phyloP scores from a whole-genome alignment of 148 eudicot genomes.

The Persicaria maculosa region DNA sequence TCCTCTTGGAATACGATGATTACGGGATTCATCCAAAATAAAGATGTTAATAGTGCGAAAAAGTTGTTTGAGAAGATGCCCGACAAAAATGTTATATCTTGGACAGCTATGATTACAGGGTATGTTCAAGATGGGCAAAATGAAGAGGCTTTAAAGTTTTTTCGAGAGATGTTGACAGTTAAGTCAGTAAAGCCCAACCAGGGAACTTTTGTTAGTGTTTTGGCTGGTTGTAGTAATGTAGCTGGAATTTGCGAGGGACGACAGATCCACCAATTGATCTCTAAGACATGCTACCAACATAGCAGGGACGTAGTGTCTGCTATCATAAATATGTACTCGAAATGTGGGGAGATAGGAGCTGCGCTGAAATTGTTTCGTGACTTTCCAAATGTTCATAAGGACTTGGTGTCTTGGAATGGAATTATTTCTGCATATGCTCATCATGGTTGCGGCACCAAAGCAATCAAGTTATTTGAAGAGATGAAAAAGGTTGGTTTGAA shows the following conservation, averaged over 20 bases:
- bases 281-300: constrained; percentile 23
- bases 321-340: constrained; percentile 28
- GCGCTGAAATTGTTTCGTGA: constrained; percentile 23
- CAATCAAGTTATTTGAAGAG: constrained; percentile 24
- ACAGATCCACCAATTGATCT: constrained; percentile 31
- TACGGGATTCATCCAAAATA: constrained; percentile 23
- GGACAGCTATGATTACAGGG: constrained; percentile 33
- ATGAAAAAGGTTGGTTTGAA: constrained; percentile 18
- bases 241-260: constrained; percentile 27
- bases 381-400: constrained; percentile 14
- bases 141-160: constrained; percentile 27
- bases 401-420: constrained; percentile 29
- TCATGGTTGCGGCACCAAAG: constrained; percentile 25
- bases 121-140: constrained; percentile 19
- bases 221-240: constrained; percentile 26
- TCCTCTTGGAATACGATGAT: constrained; percentile 31
- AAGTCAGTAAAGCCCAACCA: constrained; percentile 21
- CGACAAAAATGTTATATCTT: constrained; percentile 24
- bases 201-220: constrained; percentile 27
- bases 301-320: constrained; percentile 20
- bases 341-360: constrained; percentile 24
- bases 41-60: constrained; percentile 16
- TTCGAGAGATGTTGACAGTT: constrained; percentile 13
- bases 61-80: constrained; percentile 25
- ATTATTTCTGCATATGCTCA: constrained; percentile 35